A percentile compares a stretch with the other conserved stretches of the same genome.
Evolutionary conservation across 75 land plant genomes (phyloP).

Genomic region (Picea glauca): DNA sequence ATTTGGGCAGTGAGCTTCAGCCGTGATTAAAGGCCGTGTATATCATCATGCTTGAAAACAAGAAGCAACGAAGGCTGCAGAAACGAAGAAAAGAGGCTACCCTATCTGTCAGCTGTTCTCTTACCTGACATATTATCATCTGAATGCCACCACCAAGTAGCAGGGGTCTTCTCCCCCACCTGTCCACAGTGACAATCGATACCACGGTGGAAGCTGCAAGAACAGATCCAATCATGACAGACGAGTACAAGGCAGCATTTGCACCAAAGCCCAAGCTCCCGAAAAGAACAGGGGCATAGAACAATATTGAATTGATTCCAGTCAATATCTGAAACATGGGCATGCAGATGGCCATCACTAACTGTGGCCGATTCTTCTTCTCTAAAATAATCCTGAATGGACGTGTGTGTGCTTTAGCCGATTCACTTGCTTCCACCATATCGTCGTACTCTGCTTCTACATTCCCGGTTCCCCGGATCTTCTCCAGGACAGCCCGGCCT

Average conservation of each 20-base stretch:
- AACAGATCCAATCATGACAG: slow-evolving; percentile 77
- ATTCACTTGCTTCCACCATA: slow-evolving; percentile 67
- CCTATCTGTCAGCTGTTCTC: background rate
- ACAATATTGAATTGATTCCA: slow-evolving; percentile 80
- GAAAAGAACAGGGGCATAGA: slow-evolving; percentile 86
- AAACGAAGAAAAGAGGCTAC: background rate
- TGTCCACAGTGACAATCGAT: slow-evolving; percentile 68
- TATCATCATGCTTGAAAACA: background rate
- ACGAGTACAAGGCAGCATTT: slow-evolving; percentile 71
- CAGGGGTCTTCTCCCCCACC: slow-evolving; percentile 50
- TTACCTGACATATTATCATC: slow-evolving; percentile 73
- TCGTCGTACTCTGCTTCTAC: slow-evolving; percentile 70
- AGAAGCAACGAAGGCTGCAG: too few species aligned
- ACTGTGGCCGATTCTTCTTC: slow-evolving; percentile 70
- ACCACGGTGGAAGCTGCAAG: slow-evolving; percentile 55
- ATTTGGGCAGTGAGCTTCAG: background rate
- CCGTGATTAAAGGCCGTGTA: background rate
- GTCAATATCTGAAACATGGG: slow-evolving; percentile 75
- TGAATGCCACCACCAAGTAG: slow-evolving; percentile 65
- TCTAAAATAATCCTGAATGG: slow-evolving; percentile 69
- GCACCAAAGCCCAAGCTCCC: slow-evolving; percentile 69
- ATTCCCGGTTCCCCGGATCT: slow-evolving; percentile 54
- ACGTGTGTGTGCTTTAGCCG: slow-evolving; percentile 53
- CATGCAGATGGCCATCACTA: slow-evolving; percentile 76
- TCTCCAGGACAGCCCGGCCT: slow-evolving; percentile 51